Conservation (phyloP, 768 basidiomycete genomes). For the Boletus eberwhitei region DNA sequence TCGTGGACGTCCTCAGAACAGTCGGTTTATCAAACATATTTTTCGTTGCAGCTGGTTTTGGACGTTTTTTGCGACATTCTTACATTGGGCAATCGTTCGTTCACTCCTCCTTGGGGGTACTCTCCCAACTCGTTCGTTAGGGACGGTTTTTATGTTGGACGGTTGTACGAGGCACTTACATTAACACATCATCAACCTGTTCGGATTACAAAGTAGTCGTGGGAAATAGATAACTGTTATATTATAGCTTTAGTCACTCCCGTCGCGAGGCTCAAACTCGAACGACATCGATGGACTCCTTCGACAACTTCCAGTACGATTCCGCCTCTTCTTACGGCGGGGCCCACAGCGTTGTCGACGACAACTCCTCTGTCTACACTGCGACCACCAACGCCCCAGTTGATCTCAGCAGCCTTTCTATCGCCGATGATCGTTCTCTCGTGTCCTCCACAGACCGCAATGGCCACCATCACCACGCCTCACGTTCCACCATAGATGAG, state of each 20-base stretch:
- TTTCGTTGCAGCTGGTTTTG: background rate
- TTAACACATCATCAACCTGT: background rate
- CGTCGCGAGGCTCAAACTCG: slow-evolving; percentile 1
- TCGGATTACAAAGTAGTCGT: slow-evolving; percentile 17
- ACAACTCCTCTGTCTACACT: slow-evolving; percentile 79
- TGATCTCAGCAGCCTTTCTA: slow-evolving; percentile 65
- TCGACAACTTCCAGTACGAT: slow-evolving; percentile 84
- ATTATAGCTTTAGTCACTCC: background rate
- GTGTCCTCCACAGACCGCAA: slow-evolving; percentile 39
- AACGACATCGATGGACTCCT: slow-evolving; percentile 62
- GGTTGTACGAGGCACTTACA: background rate
- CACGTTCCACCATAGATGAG: slow-evolving; percentile 53
- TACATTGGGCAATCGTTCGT: background rate
- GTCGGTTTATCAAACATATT: background rate
- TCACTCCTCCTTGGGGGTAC: background rate
- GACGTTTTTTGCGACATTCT: slow-evolving; percentile 14
- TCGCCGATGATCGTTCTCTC: slow-evolving; percentile 58
- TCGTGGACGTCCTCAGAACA: background rate
- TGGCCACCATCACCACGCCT: slow-evolving; percentile 35
- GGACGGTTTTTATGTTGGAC: slow-evolving; percentile 8
- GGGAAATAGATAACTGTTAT: slow-evolving; percentile 26
- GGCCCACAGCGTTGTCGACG: slow-evolving; percentile 66
- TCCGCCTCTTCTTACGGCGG: slow-evolving; percentile 78
- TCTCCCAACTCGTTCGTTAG: slow-evolving; percentile 12
- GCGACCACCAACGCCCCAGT: slow-evolving; percentile 59